These are phyloP conservation scores for Triticum monococcum DNA, from an alignment of 176 grass and related monocot species.

Conservation along the genomic window DNA sequence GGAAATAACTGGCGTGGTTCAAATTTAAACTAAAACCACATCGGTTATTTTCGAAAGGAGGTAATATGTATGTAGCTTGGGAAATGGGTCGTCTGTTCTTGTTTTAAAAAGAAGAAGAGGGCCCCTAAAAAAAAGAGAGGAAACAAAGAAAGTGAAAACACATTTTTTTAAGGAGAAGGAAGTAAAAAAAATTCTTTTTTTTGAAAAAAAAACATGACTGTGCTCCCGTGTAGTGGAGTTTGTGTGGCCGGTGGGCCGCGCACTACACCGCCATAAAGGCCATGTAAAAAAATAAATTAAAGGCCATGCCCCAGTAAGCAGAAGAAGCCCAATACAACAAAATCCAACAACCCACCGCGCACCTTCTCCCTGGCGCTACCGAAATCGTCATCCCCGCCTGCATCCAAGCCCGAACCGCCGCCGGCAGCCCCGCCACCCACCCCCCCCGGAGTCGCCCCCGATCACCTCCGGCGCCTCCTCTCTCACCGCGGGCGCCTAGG, in stretches of 20 bases:
- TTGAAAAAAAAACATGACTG: too few species aligned
- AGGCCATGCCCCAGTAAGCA: neutral
- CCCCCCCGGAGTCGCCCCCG: neutral
- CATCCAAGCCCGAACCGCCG: neutral
- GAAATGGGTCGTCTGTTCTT: conserved; percentile 22
- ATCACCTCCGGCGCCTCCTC: neutral
- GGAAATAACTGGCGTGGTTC: too few species aligned
- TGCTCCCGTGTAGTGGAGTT: too few species aligned
- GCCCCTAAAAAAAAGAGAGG: neutral
- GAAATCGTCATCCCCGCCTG: neutral
- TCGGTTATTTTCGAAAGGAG: too few species aligned
- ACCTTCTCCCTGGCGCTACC: neutral
- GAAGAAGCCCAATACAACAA: neutral
- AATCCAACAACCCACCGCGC: neutral
- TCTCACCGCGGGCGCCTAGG: neutral
- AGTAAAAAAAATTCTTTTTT: neutral
- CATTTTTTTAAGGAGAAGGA: neutral
- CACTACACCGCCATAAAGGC: too few species aligned
- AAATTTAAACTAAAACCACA: too few species aligned
- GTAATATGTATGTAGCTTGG: too few species aligned
- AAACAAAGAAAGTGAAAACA: neutral
- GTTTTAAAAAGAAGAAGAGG: neutral
- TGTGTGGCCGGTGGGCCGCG: too few species aligned
- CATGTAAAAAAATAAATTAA: too few species aligned
- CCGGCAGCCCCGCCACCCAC: neutral